These are phyloP conservation scores for Dillenia suffruticosa DNA, from an alignment of 164 flowering plant genomes.

Conservation along the genomic window DNA sequence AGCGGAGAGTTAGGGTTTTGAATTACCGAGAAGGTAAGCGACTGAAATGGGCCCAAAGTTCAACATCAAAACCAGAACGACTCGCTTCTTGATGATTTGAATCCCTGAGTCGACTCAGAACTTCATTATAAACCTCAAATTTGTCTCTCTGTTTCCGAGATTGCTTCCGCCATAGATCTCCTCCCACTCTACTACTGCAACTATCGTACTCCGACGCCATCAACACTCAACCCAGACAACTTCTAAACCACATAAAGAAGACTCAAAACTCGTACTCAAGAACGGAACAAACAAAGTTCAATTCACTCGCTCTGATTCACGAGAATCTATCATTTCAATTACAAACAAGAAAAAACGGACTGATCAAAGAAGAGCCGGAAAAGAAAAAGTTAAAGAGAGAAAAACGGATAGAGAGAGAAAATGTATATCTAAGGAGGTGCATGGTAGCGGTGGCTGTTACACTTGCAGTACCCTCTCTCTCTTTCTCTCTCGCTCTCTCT, in stretches of 20 bases:
- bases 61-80: constrained; percentile 54
- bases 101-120: constrained; percentile 48
- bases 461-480: too few species aligned
- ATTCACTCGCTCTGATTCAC: too few species aligned
- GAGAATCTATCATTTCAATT: too few species aligned
- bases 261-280: background rate
- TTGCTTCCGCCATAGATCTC: constrained; percentile 40
- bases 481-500: too few species aligned
- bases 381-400: too few species aligned
- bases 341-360: too few species aligned
- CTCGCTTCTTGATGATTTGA: constrained; percentile 40
- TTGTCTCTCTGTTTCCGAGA: constrained; percentile 50
- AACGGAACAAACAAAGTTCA: background rate
- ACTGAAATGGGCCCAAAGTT: constrained; percentile 66
- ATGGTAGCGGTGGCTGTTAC: too few species aligned
- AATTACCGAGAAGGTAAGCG: constrained; percentile 58
- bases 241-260: background rate
- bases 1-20: background rate
- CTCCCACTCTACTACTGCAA: constrained; percentile 61
- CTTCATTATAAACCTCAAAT: constrained; percentile 64
- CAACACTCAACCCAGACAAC: constrained; percentile 1
- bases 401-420: too few species aligned
- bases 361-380: too few species aligned
- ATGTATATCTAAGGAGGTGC: too few species aligned
- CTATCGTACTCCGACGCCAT: constrained; percentile 82